phyloP scores from a whole-genome alignment of 345 rosid genomes.

The Linum lewisii region DNA sequence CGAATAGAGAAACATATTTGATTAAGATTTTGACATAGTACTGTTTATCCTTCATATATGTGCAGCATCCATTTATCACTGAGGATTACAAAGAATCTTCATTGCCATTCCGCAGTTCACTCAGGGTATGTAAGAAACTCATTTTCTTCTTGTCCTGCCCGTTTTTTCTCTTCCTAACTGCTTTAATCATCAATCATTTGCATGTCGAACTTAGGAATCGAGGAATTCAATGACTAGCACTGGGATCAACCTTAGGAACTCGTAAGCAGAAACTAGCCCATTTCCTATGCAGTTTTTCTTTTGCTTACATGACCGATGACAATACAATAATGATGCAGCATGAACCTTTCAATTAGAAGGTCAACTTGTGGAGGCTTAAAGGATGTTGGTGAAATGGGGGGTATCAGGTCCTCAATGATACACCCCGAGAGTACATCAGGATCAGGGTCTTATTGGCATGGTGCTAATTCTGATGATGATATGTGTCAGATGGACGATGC shows the following conservation, averaged over 20 bases:
- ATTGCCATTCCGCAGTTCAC: slow-evolving; percentile 30
- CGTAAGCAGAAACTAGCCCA: slow-evolving; percentile 37
- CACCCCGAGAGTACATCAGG: slow-evolving; percentile 27
- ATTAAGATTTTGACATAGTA: neutral
- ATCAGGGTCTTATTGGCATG: slow-evolving; percentile 15
- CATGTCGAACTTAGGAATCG: slow-evolving; percentile 37
- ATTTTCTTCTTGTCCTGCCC: slow-evolving; percentile 9
- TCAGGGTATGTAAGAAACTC: slow-evolving; percentile 32
- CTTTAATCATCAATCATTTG: slow-evolving; percentile 11
- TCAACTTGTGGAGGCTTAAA: slow-evolving; percentile 65
- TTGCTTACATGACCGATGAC: slow-evolving; percentile 7
- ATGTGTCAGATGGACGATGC: slow-evolving; percentile 42
- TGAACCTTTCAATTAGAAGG: slow-evolving; percentile 41
- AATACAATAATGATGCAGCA: slow-evolving; percentile 27
- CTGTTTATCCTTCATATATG: slow-evolving; percentile 15
- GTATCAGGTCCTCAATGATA: slow-evolving; percentile 16
- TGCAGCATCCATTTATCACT: slow-evolving; percentile 28
- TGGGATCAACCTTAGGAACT: slow-evolving; percentile 38
- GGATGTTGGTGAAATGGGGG: slow-evolving; percentile 23
- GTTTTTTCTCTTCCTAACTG: slow-evolving; percentile 12
- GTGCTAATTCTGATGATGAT: slow-evolving; percentile 19
- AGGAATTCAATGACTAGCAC: slow-evolving; percentile 35
- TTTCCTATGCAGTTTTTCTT: slow-evolving; percentile 2
- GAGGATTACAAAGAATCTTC: slow-evolving; percentile 41
- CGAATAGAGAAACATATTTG: neutral